Percentiles rank a stretch among this genome's conserved stretches.
These are phyloP conservation scores for Phytopythium delawarense DNA, from an alignment of 352 stramenopile species.

Conservation along the genomic window DNA sequence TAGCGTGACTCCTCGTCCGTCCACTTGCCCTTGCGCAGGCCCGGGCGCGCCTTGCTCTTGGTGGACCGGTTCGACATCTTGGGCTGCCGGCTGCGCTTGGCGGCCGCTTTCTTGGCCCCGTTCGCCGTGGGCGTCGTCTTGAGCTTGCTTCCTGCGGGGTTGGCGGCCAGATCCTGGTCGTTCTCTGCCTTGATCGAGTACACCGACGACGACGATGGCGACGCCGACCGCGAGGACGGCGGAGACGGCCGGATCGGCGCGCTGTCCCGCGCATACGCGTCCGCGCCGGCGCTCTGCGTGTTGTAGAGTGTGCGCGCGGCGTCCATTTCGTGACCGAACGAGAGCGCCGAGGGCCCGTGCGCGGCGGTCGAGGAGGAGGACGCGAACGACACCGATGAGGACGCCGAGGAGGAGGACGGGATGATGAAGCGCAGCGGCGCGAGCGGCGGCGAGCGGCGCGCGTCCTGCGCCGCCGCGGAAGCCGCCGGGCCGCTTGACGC, in stretches of 20 bases:
- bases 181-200: background rate
- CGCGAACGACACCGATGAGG: background rate
- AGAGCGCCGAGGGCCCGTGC: constrained; percentile 6
- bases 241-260: background rate
- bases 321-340: constrained; percentile 9
- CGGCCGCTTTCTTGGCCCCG: constrained; percentile 40
- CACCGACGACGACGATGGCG: background rate
- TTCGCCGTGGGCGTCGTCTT: background rate
- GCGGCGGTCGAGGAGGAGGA: background rate
- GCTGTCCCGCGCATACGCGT: background rate
- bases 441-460: constrained; percentile 36
- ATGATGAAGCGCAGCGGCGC: constrained; percentile 78
- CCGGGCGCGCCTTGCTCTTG: constrained; percentile 83
- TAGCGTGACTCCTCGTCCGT: constrained; percentile 80
- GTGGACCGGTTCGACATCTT: constrained; percentile 67
- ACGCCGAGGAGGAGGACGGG: constrained; percentile 30
- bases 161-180: background rate
- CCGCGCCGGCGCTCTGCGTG: constrained; percentile 8
- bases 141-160: background rate
- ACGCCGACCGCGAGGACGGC: constrained; percentile 2
- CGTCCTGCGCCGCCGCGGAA: background rate
- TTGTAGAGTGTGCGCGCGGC: constrained; percentile 6
- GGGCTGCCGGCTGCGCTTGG: constrained; percentile 44
- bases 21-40: constrained; percentile 85
- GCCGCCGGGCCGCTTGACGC: background rate